Percentiles rank a stretch among this genome's conserved stretches.
These are phyloP conservation scores for Geotrichum restrictum DNA, from an alignment of 1,139 yeast genomes.

Conservation along the genomic window DNA sequence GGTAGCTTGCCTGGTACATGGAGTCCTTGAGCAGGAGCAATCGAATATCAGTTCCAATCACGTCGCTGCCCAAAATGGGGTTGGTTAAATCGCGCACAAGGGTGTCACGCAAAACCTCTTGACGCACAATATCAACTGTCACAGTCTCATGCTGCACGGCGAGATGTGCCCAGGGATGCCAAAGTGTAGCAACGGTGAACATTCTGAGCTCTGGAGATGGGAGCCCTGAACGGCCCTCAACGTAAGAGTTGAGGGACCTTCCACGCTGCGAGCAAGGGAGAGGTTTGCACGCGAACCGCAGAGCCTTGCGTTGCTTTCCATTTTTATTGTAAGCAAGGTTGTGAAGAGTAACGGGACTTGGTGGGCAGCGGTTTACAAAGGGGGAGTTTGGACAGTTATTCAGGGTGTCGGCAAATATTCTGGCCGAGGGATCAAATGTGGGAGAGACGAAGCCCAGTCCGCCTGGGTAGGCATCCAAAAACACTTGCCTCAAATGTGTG, in stretches of 20 bases:
- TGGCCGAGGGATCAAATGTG: neutral
- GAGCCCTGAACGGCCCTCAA: neutral
- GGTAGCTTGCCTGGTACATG: conserved; percentile 3
- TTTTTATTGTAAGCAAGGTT: conserved; percentile 12
- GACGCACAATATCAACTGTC: conserved; percentile 6
- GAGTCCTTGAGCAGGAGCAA: conserved; percentile 18
- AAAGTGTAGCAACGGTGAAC: conserved; percentile 6
- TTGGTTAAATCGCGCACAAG: conserved; percentile 7
- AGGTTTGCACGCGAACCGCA: conserved; percentile 11
- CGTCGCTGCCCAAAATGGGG: conserved; percentile 8
- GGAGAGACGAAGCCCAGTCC: conserved; percentile 5
- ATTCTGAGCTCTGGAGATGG: neutral
- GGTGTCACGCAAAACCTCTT: neutral
- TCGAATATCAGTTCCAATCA: conserved; percentile 9
- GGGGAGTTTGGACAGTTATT: neutral
- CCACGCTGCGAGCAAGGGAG: neutral
- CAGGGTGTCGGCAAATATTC: neutral
- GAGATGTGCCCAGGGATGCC: conserved; percentile 15
- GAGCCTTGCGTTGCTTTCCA: conserved; percentile 4
- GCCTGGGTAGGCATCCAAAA: conserved; percentile 15
- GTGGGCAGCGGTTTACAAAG: conserved; percentile 10
- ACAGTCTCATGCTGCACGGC: neutral
- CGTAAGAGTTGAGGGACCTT: neutral
- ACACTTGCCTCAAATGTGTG: conserved; percentile 15
- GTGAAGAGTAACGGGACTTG: conserved; percentile 12